Base-by-base conservation (phyloP, 1,284 basidiomycete genomes). In the Vanrija sp. region DNA sequence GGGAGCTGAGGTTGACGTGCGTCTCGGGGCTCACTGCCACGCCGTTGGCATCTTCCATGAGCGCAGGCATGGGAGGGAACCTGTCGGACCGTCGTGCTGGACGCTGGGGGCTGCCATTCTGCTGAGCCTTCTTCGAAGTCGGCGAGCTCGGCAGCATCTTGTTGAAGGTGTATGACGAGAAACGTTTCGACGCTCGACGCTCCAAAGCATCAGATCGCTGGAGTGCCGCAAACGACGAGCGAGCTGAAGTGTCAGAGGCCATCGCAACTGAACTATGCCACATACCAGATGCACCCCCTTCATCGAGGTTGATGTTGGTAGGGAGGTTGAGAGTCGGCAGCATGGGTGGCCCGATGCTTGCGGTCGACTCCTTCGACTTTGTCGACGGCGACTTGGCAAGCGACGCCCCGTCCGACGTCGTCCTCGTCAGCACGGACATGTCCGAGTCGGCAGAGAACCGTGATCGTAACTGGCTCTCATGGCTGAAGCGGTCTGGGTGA, bases 91-190 rank as follows among this genome's bases (percentile, higher is more conserved):
- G 54, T 38, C 75, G 60, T 1, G 61, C 67, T 0, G 75, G 75
- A 39, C 75, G 54, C 44, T 69, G 68, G 0, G 75, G 75, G 61
- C 67, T 69, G 6, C 62, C 61, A 29, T 39, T 53, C 40, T 26
- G 39, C 38, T 52, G 16, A 21, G 39, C 43, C 46, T 66, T 64
- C 49, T 66, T 68, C 19, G 61, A 63, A 72, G 79, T 45, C 6
- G 57, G 54, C 4, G 68, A 67, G 5, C 66, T 66, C 1, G 91
- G 73, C 0, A 74, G 87, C 86, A 98, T 95, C 78, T 95, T 96
- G 63, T 89, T 88, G 68, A 97, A 90, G 51, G 93, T 91, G 73
- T 96, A 98, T 1, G 89, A 89, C 52, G 93, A 97, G 78, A 95
- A 98, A 0, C 95, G 87, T 72, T 98, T 98, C 25, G 91, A 94